Evolutionary conservation across 257 asterid genomes (phyloP), one percentile per base, ranked within the genome.

Genomic region (Datura wrightii): DNA sequence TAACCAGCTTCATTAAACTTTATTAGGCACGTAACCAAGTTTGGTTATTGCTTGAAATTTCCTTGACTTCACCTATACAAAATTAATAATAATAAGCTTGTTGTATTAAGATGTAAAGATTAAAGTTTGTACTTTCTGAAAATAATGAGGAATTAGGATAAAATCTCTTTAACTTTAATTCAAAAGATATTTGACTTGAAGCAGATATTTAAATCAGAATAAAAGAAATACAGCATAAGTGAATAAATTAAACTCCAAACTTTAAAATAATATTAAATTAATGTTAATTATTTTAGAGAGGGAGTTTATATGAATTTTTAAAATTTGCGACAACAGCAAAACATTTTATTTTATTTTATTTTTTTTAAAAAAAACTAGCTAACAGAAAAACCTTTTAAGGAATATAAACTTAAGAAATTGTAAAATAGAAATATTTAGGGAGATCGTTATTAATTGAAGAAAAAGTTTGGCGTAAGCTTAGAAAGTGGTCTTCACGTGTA

Each of bases 401-500:
- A 11, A 67, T 37, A 67, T 67, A 67, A 67, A 11, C 36, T 13
- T 13, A 65, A 66, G 19, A 36, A 36, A 36, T 34, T 10, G 18
- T 34, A 14, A 66, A 14, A 37, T 36, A 37, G 76, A 41, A 37
- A 37, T 67, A 3, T 37, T 71, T 42, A 71, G 39, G 10, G 56
- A 71, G 56, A n/a, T 71, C 1, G 80, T 72, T 44, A 72, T 10
- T 44, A 72, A 44, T 72, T 44, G n/a, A 0, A 44, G 18, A 4
- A 62, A 48, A 48, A 13, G 34, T 18, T 18, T 72, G 80, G 58
- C 58, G 72, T 5, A 44, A n/a, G 58, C 34, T 62, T 82, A 65
- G 34, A 69, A 82, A 36, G 65, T 63, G 85, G 79, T 63, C 84
- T 65, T 82, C 85, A 63, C 85, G 85, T 82, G 56, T 44, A 63